Percentiles rank a stretch among this genome's conserved stretches.
Evolutionary conservation across 1,284 basidiomycete species (phyloP).

Genomic region (Exobasidium rhododendri): DNA sequence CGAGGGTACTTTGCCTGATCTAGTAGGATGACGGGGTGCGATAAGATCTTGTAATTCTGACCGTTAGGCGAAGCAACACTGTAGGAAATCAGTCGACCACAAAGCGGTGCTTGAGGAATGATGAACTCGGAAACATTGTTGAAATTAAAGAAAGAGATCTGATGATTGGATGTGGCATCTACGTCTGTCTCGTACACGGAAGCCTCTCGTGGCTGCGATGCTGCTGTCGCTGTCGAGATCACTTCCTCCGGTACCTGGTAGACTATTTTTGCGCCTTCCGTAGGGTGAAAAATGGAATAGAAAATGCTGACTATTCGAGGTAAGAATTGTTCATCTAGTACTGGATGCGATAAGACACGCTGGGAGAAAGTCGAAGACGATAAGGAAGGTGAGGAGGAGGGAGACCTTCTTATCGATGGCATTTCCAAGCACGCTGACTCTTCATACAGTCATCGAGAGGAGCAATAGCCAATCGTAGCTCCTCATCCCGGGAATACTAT

Average conservation of each 20-base stretch:
- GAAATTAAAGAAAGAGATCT: conserved; percentile 72
- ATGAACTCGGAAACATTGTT: conserved; percentile 87
- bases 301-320: conserved; percentile 76
- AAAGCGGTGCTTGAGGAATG: conserved; percentile 80
- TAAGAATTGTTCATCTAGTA: conserved; percentile 42
- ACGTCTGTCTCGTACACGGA: conserved; percentile 42
- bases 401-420: not conserved
- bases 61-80: not conserved
- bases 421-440: not conserved
- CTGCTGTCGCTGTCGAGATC: conserved; percentile 56
- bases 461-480: too few relatives aligned
- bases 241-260: conserved; percentile 85
- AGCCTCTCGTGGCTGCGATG: conserved; percentile 46
- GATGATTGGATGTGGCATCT: not conserved
- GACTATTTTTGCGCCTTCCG: conserved; percentile 76
- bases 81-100: conserved; percentile 76
- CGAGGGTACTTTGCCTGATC: conserved; percentile 43
- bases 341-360: not conserved
- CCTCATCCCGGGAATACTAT: too few relatives aligned
- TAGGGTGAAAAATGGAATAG: conserved; percentile 79
- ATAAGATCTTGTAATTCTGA: conserved; percentile 45
- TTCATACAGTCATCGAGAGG: too few relatives aligned
- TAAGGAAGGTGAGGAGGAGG: not conserved
- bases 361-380: not conserved
- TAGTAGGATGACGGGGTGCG: conserved; percentile 42